Evolutionary conservation across 768 basidiomycete species (phyloP), one percentile per base, ranked within the genome.

Genomic region (Mycena sanguinolenta): DNA sequence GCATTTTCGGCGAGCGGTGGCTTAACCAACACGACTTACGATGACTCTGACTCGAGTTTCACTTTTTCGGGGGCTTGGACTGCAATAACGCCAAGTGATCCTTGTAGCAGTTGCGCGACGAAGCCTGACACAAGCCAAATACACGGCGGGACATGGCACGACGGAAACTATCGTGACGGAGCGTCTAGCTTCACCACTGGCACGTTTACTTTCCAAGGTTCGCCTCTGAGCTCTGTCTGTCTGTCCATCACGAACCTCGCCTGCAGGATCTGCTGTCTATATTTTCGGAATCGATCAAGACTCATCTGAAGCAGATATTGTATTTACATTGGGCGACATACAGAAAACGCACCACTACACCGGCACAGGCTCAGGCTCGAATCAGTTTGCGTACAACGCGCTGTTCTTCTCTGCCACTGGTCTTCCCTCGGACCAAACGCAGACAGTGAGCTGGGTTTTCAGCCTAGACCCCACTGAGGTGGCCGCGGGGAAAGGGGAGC

Each of bases 221-320:
- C 34, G 59, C 19, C 44, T 17, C 23, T 55, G 13, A 34, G 32
- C 23, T n/a, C n/a, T n/a, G n/a, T n/a, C 17, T 10, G 17, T 7
- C 12, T 50, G 53, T 54, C 53, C 19, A 25, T 30, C 27, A 53
- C 12, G 14, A 36, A n/a, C 21, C 3, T 25, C 17, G 8, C 8
- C 27, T 38, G 53, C 57, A 71, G 70, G 70, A 58, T 63, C 65
- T 52, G 70, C 60, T 25, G 61, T 71, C 16, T 71, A 71, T 58
- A 71, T 71, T 49, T 71, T 63, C 57, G 70, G 69, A 21, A 70
- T 70, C 25, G 69, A 70, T 52, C 64, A 70, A 55, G 42, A 38
- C 7, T 34, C 14, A 21, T 14, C 10, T 23, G 4, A 49, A 65
- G 23, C 57, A 63, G 25, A 70, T 25, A 65, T 70, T 19, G 63